These are phyloP conservation scores for Botrytis byssoidea DNA, from an alignment of 2,329 filamentous ascomycete species.

Conservation along the genomic window DNA sequence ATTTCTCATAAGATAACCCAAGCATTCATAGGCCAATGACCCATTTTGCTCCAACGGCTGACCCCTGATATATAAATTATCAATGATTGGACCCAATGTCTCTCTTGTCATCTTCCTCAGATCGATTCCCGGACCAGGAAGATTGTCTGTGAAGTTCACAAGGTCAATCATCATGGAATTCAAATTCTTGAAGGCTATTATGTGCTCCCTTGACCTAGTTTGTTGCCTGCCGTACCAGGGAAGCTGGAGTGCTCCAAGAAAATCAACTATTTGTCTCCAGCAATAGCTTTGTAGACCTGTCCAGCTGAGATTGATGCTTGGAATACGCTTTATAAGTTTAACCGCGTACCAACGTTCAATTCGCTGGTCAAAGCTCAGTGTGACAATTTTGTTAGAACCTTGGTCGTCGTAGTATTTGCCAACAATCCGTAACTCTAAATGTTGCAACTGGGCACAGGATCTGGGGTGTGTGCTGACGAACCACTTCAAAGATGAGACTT, in stretches of 20 bases:
- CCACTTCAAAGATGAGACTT: neutral
- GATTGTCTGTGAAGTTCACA: neutral
- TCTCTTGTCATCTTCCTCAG: neutral
- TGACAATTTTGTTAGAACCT: neutral
- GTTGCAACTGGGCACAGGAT: neutral
- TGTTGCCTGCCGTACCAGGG: neutral
- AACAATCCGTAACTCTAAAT: slow-evolving; percentile 7
- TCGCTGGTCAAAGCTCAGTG: neutral
- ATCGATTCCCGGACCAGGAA: neutral
- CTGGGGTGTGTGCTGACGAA: neutral
- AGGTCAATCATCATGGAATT: slow-evolving; percentile 14
- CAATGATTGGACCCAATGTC: neutral
- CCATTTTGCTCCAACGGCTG: neutral
- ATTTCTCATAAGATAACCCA: slow-evolving; percentile 1
- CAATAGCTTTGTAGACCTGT: slow-evolving; percentile 13
- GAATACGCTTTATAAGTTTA: neutral
- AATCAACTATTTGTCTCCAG: slow-evolving; percentile 6
- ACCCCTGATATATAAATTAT: neutral
- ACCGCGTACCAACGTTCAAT: neutral
- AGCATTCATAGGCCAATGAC: neutral
- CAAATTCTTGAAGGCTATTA: neutral
- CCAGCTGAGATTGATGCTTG: neutral
- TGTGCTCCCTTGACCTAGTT: neutral
- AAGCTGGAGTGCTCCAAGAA: neutral
- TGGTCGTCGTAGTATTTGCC: slow-evolving; percentile 1